Base-by-base conservation (phyloP, 257 asterid species). In the Plantago major region DNA sequence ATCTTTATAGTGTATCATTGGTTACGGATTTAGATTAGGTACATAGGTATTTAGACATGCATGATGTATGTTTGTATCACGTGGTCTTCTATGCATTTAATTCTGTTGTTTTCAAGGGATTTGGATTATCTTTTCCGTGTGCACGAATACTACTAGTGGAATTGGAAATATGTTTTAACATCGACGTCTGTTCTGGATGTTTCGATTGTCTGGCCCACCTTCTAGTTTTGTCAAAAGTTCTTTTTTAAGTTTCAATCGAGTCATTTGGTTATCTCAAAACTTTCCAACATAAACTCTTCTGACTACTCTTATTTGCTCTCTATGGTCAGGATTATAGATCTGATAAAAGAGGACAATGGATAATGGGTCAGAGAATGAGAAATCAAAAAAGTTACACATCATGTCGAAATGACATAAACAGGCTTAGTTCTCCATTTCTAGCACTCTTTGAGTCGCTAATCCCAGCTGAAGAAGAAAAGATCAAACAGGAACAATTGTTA, bases 401-500 rank as follows among this genome's bases (percentile, higher is more conserved):
- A 62, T 89, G 88, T 59, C 87, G 90, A 51, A 73, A 63, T 67
- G 92, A 93, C 70, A 83, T 89, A 49, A 70, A 72, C 62, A 44
- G 66, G 78, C 63, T 73, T 56, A 75, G 66, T 75, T 76, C 73
- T 60, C 82, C 78, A 57, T 81, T 93, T 60, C 74, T 87, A 65
- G 76, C 76, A 37, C 74, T 85, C 54, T 89, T 84, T 49, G 80
- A 79, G 68, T 93, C 94, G 3, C 66, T 93, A 78, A 93, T 89
- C 68, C 97, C 99, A 53, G 76, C 95, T 12, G 88, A 81, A 42
- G 99, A 89, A 77, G 99, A 93, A 77, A 89, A 82, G 79, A 71
- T 71, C 14, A 93, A 93, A 82, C 99, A 93, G 67, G 80, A 80
- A 47, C 89, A 93, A 70, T 66, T 93, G 69, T 33, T 93, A 56